A percentile compares a stretch with the other conserved stretches of the same genome.
phyloP scores from a whole-genome alignment of 192 early-diverging fungal species.

The Spizellomyces punctatus region DNA sequence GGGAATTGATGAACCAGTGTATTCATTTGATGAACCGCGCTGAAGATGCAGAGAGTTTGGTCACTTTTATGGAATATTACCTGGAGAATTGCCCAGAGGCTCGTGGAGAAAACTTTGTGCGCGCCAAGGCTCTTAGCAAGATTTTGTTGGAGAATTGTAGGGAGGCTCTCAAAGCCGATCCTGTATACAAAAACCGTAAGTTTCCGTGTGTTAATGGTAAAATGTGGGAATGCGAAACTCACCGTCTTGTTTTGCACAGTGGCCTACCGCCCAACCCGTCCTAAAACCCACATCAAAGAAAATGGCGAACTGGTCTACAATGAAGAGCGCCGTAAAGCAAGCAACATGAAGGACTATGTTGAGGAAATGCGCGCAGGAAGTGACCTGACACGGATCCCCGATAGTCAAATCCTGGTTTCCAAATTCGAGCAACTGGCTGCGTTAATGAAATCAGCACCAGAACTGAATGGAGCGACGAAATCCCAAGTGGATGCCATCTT shows the following conservation, averaged over 20 bases:
- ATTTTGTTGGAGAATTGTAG: constrained; percentile 89
- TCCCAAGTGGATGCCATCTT: constrained; percentile 42
- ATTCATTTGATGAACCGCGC: constrained; percentile 92
- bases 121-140: constrained; percentile 77
- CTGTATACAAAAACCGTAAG: constrained; percentile 89
- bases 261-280: constrained; percentile 78
- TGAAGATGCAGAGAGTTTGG: constrained; percentile 61
- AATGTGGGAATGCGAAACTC: neutral
- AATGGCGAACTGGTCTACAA: constrained; percentile 82
- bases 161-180: constrained; percentile 73
- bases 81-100: constrained; percentile 75
- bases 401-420: constrained; percentile 15
- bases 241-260: constrained; percentile 45
- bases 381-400: constrained; percentile 45
- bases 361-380: constrained; percentile 71
- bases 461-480: constrained; percentile 34
- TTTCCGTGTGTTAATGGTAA: neutral
- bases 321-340: constrained; percentile 81
- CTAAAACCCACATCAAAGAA: constrained; percentile 76
- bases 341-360: constrained; percentile 94
- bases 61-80: constrained; percentile 87
- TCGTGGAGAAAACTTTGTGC: constrained; percentile 82
- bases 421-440: constrained; percentile 55
- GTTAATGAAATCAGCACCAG: constrained; percentile 24
- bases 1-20: constrained; percentile 89